Evolutionary conservation across 2,329 filamentous ascomycete species (phyloP), one percentile per base, ranked within the genome.

Genomic region (Monilinia laxa): DNA sequence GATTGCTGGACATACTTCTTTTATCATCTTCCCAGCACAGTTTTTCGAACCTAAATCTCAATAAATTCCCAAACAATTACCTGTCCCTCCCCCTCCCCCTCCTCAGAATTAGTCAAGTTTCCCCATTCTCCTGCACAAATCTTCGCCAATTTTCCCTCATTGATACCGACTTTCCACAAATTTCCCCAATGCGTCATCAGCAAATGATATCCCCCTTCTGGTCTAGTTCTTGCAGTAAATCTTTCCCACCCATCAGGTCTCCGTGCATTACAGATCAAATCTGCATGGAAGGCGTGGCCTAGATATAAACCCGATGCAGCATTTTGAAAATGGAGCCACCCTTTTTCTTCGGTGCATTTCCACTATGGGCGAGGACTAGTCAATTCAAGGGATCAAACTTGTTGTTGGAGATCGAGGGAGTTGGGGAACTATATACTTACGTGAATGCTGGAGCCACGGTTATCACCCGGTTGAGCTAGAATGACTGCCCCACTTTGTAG

Each of bases 301-400:
- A 65, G 18, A 31, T 59, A 65, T 9, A 45, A 28, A 23, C 63
- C 63, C 4, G 63, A 65, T 25, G 45, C 63, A 0, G 31, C n/a
- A 3, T 65, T 65, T n/a, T 52, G 63, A 4, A 65, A 65, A 42
- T 23, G 40, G n/a, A 65, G 54, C 54, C 63, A 65, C 3, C 63
- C 63, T 14, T 52, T 59, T 0, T 4, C 7, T 25, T 53, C 63
- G 45, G 1, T 59, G 42, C 63, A 65, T 53, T 45, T 59, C 54
- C 63, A 65, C 63, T 65, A 53, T 52, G 14, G 1, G 4, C 2
- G 1, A 40, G 14, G 7, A 12, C 23, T 18, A 28, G 57, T 64
- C 23, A 59, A 45, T 65, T 14, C 4, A n/a, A 25, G 23, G 6
- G 4, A 25, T 23, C 28, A 12, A 14, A 11, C 57, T 18, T 18